Percentiles rank a stretch among this genome's conserved stretches.
Conservation (phyloP, 352 stramenopile genomes). For the Globisporangium cederbergense region DNA sequence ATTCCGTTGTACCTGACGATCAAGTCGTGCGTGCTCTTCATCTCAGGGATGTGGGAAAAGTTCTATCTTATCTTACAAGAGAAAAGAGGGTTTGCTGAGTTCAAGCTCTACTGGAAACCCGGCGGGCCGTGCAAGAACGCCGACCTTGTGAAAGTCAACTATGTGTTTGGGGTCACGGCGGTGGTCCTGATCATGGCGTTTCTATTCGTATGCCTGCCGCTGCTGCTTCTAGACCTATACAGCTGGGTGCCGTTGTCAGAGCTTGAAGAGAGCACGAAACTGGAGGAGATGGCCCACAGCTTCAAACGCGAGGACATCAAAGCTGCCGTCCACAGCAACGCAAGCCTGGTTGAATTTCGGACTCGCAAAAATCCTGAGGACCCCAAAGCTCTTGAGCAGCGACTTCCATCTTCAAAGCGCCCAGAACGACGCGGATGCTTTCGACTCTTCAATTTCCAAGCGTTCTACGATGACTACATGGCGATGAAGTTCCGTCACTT, state of each 20-base stretch:
- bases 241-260: conserved; percentile 52
- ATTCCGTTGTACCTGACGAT: conserved; percentile 52
- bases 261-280: conserved; percentile 27
- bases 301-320: conserved; percentile 34
- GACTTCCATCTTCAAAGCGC: neutral
- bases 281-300: conserved; percentile 28
- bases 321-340: conserved; percentile 53
- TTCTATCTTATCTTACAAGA: conserved; percentile 24
- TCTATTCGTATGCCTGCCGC: conserved; percentile 48
- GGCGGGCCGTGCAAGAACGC: conserved; percentile 19
- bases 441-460: conserved; percentile 13
- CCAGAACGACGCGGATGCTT: neutral
- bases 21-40: conserved; percentile 61
- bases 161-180: conserved; percentile 32
- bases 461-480: conserved; percentile 43
- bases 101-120: conserved; percentile 21
- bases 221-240: conserved; percentile 56
- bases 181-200: conserved; percentile 41
- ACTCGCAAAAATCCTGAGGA: neutral
- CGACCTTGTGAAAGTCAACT: conserved; percentile 30
- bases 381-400: neutral
- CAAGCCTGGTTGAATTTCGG: conserved; percentile 30
- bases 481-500: conserved; percentile 26
- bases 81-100: neutral
- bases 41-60: conserved; percentile 32